phyloP scores from a whole-genome alignment of 2,329 filamentous ascomycete genomes.

The Neofusicoccum ribis region DNA sequence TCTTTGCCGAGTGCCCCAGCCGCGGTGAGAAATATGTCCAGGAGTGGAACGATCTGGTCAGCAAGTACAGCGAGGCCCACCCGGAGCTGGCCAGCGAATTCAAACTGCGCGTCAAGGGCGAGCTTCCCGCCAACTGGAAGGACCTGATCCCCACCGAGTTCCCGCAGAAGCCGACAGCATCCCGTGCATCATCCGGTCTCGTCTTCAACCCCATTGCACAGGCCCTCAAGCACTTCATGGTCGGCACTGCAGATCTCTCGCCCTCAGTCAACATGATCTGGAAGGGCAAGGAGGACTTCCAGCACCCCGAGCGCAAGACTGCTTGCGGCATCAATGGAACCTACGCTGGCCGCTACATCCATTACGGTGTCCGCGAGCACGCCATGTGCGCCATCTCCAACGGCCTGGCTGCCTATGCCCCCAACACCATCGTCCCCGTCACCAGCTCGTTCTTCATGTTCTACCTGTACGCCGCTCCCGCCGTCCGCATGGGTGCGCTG shows the following conservation, averaged over 20 bases:
- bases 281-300: slow-evolving; percentile 53
- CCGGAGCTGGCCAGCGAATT: slow-evolving; percentile 55
- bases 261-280: slow-evolving; percentile 56
- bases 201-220: slow-evolving; percentile 62
- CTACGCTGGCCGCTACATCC: slow-evolving; percentile 55
- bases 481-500: slow-evolving; percentile 61
- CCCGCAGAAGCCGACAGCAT: slow-evolving; percentile 50
- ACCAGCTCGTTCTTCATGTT: slow-evolving; percentile 66
- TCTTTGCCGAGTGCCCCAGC: slow-evolving; percentile 52
- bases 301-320: slow-evolving; percentile 39
- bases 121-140: slow-evolving; percentile 51
- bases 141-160: slow-evolving; percentile 52
- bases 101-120: slow-evolving; percentile 49
- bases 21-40: slow-evolving; percentile 50
- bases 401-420: slow-evolving; percentile 58
- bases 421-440: slow-evolving; percentile 55
- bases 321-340: slow-evolving; percentile 56
- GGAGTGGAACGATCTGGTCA: slow-evolving; percentile 51
- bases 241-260: slow-evolving; percentile 62
- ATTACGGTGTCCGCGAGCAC: slow-evolving; percentile 40
- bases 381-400: slow-evolving; percentile 46
- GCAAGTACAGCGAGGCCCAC: slow-evolving; percentile 46
- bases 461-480: slow-evolving; percentile 60
- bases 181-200: slow-evolving; percentile 53
- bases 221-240: slow-evolving; percentile 90